phyloP scores from a whole-genome alignment of 1,139 yeast genomes.

The Saccharomycopsis hybrid region DNA sequence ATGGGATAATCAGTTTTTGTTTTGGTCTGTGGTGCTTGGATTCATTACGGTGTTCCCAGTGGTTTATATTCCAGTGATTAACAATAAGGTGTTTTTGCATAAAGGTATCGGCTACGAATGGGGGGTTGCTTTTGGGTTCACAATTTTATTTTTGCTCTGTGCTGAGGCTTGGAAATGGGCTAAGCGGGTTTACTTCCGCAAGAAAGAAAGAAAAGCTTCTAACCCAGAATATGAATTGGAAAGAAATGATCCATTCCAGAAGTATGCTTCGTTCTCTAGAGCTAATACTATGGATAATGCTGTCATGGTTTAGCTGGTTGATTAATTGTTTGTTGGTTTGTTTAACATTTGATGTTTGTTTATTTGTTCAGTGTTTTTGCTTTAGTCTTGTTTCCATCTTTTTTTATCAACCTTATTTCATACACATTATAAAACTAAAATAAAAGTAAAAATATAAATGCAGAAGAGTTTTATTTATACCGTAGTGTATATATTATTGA shows the following conservation, averaged over 20 bases:
- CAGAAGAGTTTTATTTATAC: no score
- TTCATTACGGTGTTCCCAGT: constrained; percentile 73
- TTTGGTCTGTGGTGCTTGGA: constrained; percentile 78
- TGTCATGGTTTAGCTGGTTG: no score
- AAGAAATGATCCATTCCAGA: constrained; percentile 56
- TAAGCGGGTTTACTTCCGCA: constrained; percentile 53
- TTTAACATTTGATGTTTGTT: no score
- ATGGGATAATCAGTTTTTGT: constrained; percentile 71
- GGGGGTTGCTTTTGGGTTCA: constrained; percentile 69
- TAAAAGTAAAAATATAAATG: no score
- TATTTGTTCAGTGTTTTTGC: no score
- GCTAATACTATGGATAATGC: constrained; percentile 30
- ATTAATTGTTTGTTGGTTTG: no score
- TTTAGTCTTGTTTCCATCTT: no score
- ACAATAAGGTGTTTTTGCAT: constrained; percentile 70
- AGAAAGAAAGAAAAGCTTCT: constrained; percentile 33
- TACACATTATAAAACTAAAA: no score
- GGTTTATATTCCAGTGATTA: constrained; percentile 82
- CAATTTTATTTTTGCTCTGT: constrained; percentile 51
- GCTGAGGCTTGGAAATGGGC: constrained; percentile 63
- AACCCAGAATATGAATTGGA: constrained; percentile 64
- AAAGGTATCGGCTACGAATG: constrained; percentile 73
- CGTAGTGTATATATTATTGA: no score
- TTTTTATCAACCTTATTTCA: no score
- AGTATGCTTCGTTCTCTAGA: constrained; percentile 53